Conservation (phyloP, 169 alveolate species). For the Plasmodium sp. region DNA sequence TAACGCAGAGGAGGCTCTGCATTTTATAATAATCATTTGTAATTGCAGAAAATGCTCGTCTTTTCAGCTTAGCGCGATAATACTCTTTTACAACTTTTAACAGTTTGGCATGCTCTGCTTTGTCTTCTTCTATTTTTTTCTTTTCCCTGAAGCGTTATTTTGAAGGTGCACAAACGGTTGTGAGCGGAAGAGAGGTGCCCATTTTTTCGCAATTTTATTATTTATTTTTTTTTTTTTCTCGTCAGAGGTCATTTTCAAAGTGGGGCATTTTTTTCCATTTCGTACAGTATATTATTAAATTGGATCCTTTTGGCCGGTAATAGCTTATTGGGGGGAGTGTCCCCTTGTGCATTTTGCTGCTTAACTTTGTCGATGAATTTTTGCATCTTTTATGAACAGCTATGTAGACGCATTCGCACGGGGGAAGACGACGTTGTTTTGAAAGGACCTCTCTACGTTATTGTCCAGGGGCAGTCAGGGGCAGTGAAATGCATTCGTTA, state of each 20-base stretch:
- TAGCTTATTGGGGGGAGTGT: constrained; percentile 18
- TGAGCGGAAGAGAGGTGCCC: background rate
- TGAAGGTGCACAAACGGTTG: background rate
- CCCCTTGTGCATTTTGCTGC: constrained; percentile 37
- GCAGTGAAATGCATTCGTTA: background rate
- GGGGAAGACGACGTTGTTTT: background rate
- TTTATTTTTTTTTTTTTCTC: background rate
- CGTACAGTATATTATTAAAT: constrained; percentile 56
- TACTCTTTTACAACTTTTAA: constrained; percentile 47
- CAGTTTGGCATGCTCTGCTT: constrained; percentile 27
- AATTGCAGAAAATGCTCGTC: constrained; percentile 25
- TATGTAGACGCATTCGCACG: background rate
- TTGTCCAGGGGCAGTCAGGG: background rate
- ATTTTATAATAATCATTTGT: constrained; percentile 40
- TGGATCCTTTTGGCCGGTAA: constrained; percentile 32
- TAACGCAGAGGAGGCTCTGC: constrained; percentile 35
- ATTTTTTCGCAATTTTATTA: background rate
- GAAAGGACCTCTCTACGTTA: background rate
- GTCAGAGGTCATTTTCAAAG: background rate
- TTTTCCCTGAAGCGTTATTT: constrained; percentile 23
- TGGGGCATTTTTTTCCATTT: background rate
- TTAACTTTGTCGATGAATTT: constrained; percentile 67
- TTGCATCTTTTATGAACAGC: constrained; percentile 28
- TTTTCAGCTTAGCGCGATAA: constrained; percentile 25
- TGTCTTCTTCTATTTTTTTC: constrained; percentile 47